Base-by-base conservation (phyloP, 1,139 yeast species). In the Yamadazyma kanchanaburiensis region DNA sequence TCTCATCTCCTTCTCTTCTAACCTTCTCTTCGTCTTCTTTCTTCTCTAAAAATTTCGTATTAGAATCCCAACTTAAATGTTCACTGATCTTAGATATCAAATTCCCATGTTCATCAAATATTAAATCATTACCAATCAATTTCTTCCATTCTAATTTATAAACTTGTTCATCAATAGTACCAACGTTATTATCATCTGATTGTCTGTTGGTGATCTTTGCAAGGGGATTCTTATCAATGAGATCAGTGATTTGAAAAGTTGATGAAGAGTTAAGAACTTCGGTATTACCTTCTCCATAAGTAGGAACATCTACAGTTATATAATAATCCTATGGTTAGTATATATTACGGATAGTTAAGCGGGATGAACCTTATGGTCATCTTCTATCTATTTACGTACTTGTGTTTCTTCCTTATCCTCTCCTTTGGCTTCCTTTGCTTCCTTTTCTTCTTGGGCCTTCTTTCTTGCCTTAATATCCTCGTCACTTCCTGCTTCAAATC, bases 81-180 rank as follows among this genome's bases (percentile, higher is more conserved):
- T 69, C 74, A 13, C 53, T 46, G 3, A 64, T 70, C 24, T 55
- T 54, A 0, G 71, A 74, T 33, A 75, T 50, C 25, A 66, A 58
- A 28, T 74, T 72, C 0, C 81, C 83, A 41, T 70, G 64, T 37
- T 76, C 82, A 43, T 76, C 75, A 45, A 74, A 70, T 1, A 75
- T 57, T 38, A 91, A 58, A 47, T 89, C 96, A 0, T 95, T 83
- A 0, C 98, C 98, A 1, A 86, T 80, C 9, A 86, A 58, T 36
- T 74, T 74, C 28, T 73, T 68, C 96, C 97, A 91, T 22, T 68
- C 63, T 1, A 95, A 94, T 49, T 78, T 77, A 51, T 78, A 85
- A 3, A 86, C 60, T 29, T 61, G 64, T 11, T 69, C 70, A 39
- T 66, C 70, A 5, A 64, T 55, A 4, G 60, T 49, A 3, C 60